A percentile compares a stretch with the other conserved stretches of the same genome.
phyloP scores from a whole-genome alignment of 1,284 basidiomycete species.

The Bondarzewia mesenterica region DNA sequence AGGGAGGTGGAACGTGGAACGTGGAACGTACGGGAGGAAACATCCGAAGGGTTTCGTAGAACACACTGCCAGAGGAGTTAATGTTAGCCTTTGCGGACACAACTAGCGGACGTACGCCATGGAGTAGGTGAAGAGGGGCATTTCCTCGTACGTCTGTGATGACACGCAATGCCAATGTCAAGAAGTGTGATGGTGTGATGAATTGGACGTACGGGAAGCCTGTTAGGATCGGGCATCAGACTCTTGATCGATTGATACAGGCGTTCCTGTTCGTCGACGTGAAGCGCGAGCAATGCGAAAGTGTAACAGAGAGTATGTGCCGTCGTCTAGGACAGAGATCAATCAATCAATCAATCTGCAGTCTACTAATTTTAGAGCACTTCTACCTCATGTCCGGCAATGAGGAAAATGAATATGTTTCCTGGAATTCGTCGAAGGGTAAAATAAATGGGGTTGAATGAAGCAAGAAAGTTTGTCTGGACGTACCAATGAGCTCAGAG shows the following conservation, averaged over 20 bases:
- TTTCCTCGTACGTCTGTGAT: constrained; percentile 44
- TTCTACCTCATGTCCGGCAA: constrained; percentile 53
- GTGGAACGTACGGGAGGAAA: constrained; percentile 39
- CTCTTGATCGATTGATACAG: constrained; percentile 43
- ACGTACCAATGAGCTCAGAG: constrained; percentile 40
- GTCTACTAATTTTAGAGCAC: background rate
- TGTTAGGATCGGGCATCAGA: constrained; percentile 30
- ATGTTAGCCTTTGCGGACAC: background rate
- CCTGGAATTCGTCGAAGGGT: constrained; percentile 22
- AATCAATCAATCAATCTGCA: constrained; percentile 15
- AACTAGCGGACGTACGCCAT: constrained; percentile 29
- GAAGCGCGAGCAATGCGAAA: constrained; percentile 41
- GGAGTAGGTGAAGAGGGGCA: constrained; percentile 34
- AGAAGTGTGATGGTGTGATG: background rate
- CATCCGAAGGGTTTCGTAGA: constrained; percentile 50
- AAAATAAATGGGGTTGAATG: background rate
- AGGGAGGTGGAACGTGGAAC: background rate
- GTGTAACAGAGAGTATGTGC: constrained; percentile 51
- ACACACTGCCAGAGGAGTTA: constrained; percentile 29
- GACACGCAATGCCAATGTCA: too few species aligned
- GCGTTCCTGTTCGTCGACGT: constrained; percentile 56
- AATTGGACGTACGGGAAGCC: constrained; percentile 29
- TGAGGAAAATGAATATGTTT: constrained; percentile 49
- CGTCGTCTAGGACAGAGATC: constrained; percentile 32
- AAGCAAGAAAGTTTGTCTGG: background rate